Conservation (phyloP, 495 filamentous ascomycete species). For the Hyaloscypha bicolor region DNA sequence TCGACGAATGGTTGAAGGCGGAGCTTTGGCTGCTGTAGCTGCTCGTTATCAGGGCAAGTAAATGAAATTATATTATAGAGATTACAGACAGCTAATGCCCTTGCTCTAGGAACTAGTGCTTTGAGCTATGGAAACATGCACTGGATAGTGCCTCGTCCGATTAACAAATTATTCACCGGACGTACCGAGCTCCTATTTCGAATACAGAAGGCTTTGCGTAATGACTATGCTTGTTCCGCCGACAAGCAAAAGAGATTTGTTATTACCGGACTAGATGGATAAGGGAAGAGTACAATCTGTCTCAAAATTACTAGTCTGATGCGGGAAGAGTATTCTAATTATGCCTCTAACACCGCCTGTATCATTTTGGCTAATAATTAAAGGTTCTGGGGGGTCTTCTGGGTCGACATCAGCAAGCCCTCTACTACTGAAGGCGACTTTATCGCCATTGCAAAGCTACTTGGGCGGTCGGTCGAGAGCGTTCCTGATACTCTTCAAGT, state of each 20-base stretch:
- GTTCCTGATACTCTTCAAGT: constrained; percentile 37
- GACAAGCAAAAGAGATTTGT: constrained; percentile 36
- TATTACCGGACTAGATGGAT: constrained; percentile 39
- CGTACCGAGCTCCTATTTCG: constrained; percentile 20
- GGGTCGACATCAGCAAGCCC: constrained; percentile 32
- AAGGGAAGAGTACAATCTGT: constrained; percentile 45
- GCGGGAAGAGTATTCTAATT: constrained; percentile 31
- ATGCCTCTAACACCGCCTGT: too few relatives aligned
- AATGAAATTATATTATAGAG: too few relatives aligned
- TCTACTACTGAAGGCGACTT: constrained; percentile 30
- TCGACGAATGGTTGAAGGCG: constrained; percentile 16
- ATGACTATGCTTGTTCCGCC: neutral
- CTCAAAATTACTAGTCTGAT: constrained; percentile 39
- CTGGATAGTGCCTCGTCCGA: constrained; percentile 23
- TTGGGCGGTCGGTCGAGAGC: constrained; percentile 20
- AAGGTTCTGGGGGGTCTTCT: constrained; percentile 38
- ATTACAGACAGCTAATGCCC: too few relatives aligned
- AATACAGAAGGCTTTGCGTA: constrained; percentile 18
- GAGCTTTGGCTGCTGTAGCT: constrained; percentile 13
- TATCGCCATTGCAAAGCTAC: constrained; percentile 34
- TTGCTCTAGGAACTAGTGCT: neutral
- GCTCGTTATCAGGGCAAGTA: constrained; percentile 15
- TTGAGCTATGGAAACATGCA: constrained; percentile 17
- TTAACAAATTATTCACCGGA: constrained; percentile 28
- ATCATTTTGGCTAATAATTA: constrained; percentile 14